phyloP scores from a whole-genome alignment of 108 stramenopile genomes.

The Bacterosira constricta region DNA sequence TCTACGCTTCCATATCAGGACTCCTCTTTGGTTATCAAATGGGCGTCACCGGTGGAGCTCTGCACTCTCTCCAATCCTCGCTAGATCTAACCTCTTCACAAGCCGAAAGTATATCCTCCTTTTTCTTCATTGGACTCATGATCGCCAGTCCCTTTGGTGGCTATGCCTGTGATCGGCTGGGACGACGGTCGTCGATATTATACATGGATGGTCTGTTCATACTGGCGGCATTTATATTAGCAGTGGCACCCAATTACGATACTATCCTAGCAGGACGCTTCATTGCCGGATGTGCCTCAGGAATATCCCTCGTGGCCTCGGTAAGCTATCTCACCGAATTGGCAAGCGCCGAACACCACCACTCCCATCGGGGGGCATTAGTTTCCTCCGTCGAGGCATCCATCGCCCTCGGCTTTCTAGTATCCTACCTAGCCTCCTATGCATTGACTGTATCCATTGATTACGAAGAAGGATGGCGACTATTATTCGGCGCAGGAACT shows the following conservation, averaged over 20 bases:
- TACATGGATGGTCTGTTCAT: slow-evolving; percentile 44
- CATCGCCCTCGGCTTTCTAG: slow-evolving; percentile 42
- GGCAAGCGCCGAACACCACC: slow-evolving; percentile 28
- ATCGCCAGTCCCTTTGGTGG: slow-evolving; percentile 44
- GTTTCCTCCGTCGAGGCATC: slow-evolving; percentile 48
- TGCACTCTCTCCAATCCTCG: slow-evolving; percentile 45
- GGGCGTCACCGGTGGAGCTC: slow-evolving; percentile 36
- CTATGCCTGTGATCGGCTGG: slow-evolving; percentile 40
- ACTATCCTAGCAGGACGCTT: slow-evolving; percentile 39
- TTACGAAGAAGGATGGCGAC: slow-evolving; percentile 48
- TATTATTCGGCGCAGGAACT: slow-evolving; percentile 54
- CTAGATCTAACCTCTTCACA: slow-evolving; percentile 36
- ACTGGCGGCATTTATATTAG: slow-evolving; percentile 25
- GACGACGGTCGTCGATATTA: slow-evolving; percentile 24
- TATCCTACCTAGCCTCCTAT: slow-evolving; percentile 41
- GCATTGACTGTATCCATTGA: slow-evolving; percentile 5
- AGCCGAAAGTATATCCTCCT: slow-evolving; percentile 34
- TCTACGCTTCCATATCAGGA: slow-evolving; percentile 51
- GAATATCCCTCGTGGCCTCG: slow-evolving; percentile 31
- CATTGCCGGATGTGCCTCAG: slow-evolving; percentile 40
- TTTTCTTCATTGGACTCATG: slow-evolving; percentile 50
- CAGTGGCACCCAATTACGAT: slow-evolving; percentile 29
- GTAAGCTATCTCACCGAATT: slow-evolving; percentile 51
- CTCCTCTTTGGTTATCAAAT: slow-evolving; percentile 51
- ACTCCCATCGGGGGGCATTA: slow-evolving; percentile 46